phyloP scores from a whole-genome alignment of 805 yeast species.

The Candida orba region DNA sequence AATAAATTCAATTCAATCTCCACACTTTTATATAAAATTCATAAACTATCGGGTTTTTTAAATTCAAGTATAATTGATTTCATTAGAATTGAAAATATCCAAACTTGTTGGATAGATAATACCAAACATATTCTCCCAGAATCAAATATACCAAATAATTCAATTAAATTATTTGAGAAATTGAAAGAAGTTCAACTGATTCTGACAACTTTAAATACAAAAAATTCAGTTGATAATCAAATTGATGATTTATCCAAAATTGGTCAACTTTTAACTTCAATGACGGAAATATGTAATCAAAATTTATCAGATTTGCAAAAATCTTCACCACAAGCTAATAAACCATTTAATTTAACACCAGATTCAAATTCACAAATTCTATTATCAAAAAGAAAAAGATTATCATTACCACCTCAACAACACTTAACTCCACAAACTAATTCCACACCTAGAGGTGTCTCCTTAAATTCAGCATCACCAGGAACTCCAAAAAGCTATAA shows the following conservation, averaged over 20 bases:
- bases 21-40: background rate
- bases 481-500: slow-evolving; percentile 13
- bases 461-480: background rate
- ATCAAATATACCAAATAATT: background rate
- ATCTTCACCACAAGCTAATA: slow-evolving; percentile 1
- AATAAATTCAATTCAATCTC: background rate
- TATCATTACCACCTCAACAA: slow-evolving; percentile 15
- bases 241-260: slow-evolving; percentile 8
- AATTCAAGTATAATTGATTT: slow-evolving; percentile 1
- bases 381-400: slow-evolving; percentile 16
- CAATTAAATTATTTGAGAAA: slow-evolving; percentile 3
- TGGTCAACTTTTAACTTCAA: slow-evolving; percentile 3
- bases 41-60: background rate
- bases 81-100: background rate
- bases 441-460: slow-evolving; percentile 5
- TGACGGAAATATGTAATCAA: slow-evolving; percentile 2
- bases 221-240: slow-evolving; percentile 4
- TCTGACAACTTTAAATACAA: slow-evolving; percentile 3
- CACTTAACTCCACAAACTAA: slow-evolving; percentile 2
- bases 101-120: background rate
- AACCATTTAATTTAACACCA: slow-evolving; percentile 10
- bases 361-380: background rate
- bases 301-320: slow-evolving; percentile 3
- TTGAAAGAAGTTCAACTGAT: slow-evolving; percentile 8
- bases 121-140: background rate